Percentiles rank a stretch among this genome's conserved stretches.
phyloP scores from a whole-genome alignment of 306 rosid genomes.

The Vigna radiata region DNA sequence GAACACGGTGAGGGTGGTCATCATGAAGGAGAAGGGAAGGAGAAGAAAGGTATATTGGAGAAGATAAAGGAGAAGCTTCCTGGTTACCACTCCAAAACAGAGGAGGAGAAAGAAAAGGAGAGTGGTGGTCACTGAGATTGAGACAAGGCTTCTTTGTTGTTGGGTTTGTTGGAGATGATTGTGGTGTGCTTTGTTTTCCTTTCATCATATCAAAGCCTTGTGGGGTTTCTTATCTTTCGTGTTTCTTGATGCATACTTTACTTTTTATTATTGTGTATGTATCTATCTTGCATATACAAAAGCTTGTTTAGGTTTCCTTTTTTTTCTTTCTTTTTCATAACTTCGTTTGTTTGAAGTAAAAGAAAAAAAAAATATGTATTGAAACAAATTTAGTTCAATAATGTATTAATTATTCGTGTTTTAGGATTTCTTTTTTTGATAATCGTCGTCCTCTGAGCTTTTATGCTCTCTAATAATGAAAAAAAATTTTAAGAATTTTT shows the following conservation, averaged over 20 bases:
- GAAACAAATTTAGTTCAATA: neutral
- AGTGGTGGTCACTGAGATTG: slow-evolving; percentile 34
- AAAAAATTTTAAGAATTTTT: no score
- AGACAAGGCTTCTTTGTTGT: neutral
- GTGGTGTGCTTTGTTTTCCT: slow-evolving; percentile 39
- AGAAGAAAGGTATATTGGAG: slow-evolving; percentile 87
- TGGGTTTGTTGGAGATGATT: neutral
- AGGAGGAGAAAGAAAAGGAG: slow-evolving; percentile 40
- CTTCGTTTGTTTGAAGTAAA: slow-evolving; percentile 5
- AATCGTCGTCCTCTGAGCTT: neutral
- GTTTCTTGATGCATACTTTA: neutral
- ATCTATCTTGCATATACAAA: neutral
- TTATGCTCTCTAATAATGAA: neutral
- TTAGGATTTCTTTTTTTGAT: neutral
- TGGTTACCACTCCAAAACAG: slow-evolving; percentile 63
- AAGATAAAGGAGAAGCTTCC: slow-evolving; percentile 88
- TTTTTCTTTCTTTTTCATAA: neutral
- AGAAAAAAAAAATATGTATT: neutral
- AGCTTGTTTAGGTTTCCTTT: neutral
- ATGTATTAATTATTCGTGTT: slow-evolving; percentile 4
- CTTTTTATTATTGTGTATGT: neutral
- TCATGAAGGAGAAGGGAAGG: slow-evolving; percentile 61
- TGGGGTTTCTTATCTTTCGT: slow-evolving; percentile 4
- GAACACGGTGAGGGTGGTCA: slow-evolving; percentile 20
- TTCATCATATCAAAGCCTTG: slow-evolving; percentile 3